These are phyloP conservation scores for Neurospora sp. DNA, from an alignment of 495 filamentous ascomycete genomes.

Conservation along the genomic window DNA sequence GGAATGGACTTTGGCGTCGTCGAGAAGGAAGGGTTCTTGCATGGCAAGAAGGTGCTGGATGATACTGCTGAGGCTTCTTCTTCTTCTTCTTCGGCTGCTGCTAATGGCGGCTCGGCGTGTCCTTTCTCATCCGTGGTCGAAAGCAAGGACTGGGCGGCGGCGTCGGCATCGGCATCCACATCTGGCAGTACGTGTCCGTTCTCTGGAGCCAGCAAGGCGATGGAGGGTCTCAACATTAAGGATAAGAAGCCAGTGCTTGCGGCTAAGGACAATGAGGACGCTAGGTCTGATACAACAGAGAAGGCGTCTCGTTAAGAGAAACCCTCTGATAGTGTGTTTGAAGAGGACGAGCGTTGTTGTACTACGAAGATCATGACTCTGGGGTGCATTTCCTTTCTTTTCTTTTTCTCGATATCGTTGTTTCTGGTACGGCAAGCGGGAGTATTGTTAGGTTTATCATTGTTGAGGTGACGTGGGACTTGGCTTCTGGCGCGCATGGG, in stretches of 20 bases:
- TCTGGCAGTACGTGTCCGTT: constrained; percentile 12
- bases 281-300: constrained; percentile 4
- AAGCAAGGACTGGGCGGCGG: neutral
- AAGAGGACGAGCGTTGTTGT: neutral
- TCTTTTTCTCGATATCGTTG: neutral
- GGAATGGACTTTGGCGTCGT: constrained; percentile 48
- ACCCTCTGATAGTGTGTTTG: neutral
- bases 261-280: neutral
- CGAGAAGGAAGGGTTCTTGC: constrained; percentile 50
- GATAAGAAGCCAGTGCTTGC: constrained; percentile 1
- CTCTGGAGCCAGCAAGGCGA: constrained; percentile 7
- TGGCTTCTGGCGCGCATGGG: neutral
- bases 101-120: neutral
- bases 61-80: constrained; percentile 11
- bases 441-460: neutral
- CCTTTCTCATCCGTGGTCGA: neutral
- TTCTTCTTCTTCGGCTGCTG: neutral
- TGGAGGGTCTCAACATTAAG: constrained; percentile 5
- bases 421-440: neutral
- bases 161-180: neutral
- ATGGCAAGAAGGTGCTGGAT: constrained; percentile 34
- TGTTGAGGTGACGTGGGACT: neutral
- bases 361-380: neutral
- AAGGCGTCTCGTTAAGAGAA: neutral
- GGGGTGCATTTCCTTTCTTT: neutral